phyloP scores from a whole-genome alignment of 2,329 filamentous ascomycete genomes.

The Emydomyces testavorans region DNA sequence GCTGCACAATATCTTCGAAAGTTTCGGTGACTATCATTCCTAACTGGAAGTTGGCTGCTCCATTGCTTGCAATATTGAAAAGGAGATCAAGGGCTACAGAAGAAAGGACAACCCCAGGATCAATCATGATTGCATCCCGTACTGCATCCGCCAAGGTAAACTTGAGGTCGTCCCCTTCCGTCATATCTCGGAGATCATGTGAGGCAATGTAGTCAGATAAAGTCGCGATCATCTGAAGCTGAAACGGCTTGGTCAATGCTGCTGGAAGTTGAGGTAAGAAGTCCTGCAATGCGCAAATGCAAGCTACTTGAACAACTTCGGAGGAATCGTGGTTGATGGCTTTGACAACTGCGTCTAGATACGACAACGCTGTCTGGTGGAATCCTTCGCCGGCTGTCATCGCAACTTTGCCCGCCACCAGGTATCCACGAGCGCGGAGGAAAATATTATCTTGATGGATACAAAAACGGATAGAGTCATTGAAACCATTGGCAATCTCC shows the following conservation, averaged over 20 bases:
- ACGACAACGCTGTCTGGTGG: constrained; percentile 29
- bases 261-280: constrained; percentile 46
- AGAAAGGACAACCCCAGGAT: constrained; percentile 62
- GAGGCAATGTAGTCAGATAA: constrained; percentile 62
- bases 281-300: constrained; percentile 72
- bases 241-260: constrained; percentile 43
- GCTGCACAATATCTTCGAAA: constrained; percentile 74
- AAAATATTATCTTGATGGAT: constrained; percentile 61
- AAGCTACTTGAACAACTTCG: constrained; percentile 84
- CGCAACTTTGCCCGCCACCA: constrained; percentile 70
- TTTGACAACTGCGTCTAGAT: constrained; percentile 52
- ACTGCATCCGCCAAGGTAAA: constrained; percentile 82
- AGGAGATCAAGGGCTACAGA: constrained; percentile 64
- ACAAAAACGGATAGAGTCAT: constrained; percentile 68
- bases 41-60: constrained; percentile 81
- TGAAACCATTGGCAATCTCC: constrained; percentile 59
- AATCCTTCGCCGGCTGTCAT: constrained; percentile 52
- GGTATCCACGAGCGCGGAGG: constrained; percentile 72
- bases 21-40: constrained; percentile 78
- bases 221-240: constrained; percentile 49
- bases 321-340: constrained; percentile 64
- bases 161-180: constrained; percentile 82
- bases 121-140: constrained; percentile 67
- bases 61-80: constrained; percentile 79
- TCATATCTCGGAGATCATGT: constrained; percentile 71